Base-by-base conservation (phyloP, 768 basidiomycete genomes). In the Leccinellum albellum region DNA sequence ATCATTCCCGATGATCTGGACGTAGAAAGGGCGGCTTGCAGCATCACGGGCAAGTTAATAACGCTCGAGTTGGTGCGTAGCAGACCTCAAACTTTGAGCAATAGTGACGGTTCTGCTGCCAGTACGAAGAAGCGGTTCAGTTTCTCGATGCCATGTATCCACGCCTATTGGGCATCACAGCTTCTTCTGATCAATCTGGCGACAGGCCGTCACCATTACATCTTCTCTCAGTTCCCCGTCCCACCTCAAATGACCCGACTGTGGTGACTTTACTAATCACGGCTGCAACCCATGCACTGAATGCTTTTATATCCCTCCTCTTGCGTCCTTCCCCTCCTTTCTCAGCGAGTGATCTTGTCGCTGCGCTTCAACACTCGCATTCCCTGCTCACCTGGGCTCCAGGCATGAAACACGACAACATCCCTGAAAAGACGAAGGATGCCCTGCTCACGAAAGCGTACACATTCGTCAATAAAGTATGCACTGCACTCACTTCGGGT, bases 11-110 rank as follows among this genome's bases (percentile, higher is more conserved):
- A 73, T 3, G 79, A 81, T 60, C 15, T 88, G 9, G 86, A 91
- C 60, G 78, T 91, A 6, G 91, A 93, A 71, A 78, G 86, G 35
- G 89, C 88, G 2, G 90, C 87, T 1, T 78, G 79, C 50, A 85
- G 85, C 56, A 72, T 91, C 5, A 66, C 84, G 6, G 86, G 82
- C 8, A 91, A 90, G 68, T 70, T 92, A 2, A 75, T 90, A 24
- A 63, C 78, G 23, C 66, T 92, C 50, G 87, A 89, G 61, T 74
- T 90, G 83, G 91, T 92, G 64, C 52, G 89, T 78, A 35, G 1
- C 21, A 1, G 7, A 13, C 29, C 24, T 35, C 40, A 17, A 21
- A 26, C 31, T 21, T 24, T 15, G 33, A 6, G n/a, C 28, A 42
- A 32, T 50, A 35, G 20, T 58, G 31, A 53, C 28, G 0, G 24